Evolutionary conservation across 2,329 filamentous ascomycete genomes (phyloP).

Genomic region (Cladosporium velox): DNA sequence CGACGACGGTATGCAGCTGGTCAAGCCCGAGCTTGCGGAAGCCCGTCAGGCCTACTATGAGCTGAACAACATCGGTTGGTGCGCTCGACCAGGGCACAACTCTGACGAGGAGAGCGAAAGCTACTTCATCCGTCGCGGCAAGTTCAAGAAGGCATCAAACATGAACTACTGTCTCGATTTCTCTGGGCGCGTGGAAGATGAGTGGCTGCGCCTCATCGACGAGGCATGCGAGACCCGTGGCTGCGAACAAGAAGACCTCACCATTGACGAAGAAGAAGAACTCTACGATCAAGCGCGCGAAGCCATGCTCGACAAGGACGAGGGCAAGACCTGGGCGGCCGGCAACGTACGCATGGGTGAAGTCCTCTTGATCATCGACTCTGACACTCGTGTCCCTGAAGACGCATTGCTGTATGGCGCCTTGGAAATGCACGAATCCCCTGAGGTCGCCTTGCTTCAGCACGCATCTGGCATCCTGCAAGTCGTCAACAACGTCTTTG

Average conservation of each 20-base stretch:
- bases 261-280: constrained; percentile 19
- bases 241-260: constrained; percentile 17
- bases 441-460: constrained; percentile 71
- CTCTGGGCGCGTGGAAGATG: constrained; percentile 19
- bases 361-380: constrained; percentile 68
- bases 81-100: constrained; percentile 53
- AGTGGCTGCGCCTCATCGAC: constrained; percentile 16
- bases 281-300: constrained; percentile 20
- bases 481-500: constrained; percentile 70
- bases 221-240: constrained; percentile 15
- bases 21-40: constrained; percentile 52
- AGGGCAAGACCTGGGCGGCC: constrained; percentile 59
- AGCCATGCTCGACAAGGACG: constrained; percentile 19
- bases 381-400: constrained; percentile 66
- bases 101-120: constrained; percentile 39
- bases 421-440: constrained; percentile 69
- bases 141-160: constrained; percentile 63
- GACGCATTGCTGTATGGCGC: constrained; percentile 71
- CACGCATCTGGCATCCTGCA: constrained; percentile 77
- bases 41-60: constrained; percentile 52
- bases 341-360: constrained; percentile 64
- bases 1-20: constrained; percentile 71
- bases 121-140: constrained; percentile 57
- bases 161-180: constrained; percentile 22
- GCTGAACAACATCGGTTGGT: constrained; percentile 54